Evolutionary conservation across 2,329 filamentous ascomycete species (phyloP).

Genomic region (Nigrospora oryzae): DNA sequence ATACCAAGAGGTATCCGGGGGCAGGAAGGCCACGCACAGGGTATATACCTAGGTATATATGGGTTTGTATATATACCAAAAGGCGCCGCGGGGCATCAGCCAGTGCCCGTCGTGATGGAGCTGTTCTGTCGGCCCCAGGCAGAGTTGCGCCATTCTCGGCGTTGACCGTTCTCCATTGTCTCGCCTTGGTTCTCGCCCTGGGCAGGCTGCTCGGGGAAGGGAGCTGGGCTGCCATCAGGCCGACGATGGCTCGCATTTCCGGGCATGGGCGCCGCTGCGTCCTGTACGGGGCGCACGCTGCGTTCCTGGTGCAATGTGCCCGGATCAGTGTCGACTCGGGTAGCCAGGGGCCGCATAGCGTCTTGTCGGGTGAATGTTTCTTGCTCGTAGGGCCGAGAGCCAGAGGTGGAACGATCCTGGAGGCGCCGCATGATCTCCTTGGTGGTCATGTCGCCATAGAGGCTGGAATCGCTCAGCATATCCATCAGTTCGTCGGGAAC

Average conservation of each 20-base stretch:
- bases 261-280: conserved; percentile 35
- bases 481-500: conserved; percentile 88
- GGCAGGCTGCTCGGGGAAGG: conserved; percentile 36
- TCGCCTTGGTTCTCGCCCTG: conserved; percentile 31
- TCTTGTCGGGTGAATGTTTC: conserved; percentile 49
- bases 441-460: conserved; percentile 88
- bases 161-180: conserved; percentile 31
- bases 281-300: conserved; percentile 70
- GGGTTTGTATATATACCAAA: conserved; percentile 1
- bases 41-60: neutral
- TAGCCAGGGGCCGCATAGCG: conserved; percentile 47
- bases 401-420: conserved; percentile 59
- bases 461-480: conserved; percentile 71
- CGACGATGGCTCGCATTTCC: conserved; percentile 37
- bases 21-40: neutral
- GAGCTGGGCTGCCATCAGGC: conserved; percentile 34
- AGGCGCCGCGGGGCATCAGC: conserved; percentile 13
- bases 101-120: conserved; percentile 38
- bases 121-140: conserved; percentile 42
- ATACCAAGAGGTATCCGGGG: conserved; percentile 4
- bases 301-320: conserved; percentile 76
- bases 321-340: conserved; percentile 79
- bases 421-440: conserved; percentile 96
- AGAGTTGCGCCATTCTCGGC: conserved; percentile 50
- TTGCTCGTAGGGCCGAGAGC: conserved; percentile 51